Conservation (phyloP, 495 filamentous ascomycete genomes). For the Penicillium cinerascens region DNA sequence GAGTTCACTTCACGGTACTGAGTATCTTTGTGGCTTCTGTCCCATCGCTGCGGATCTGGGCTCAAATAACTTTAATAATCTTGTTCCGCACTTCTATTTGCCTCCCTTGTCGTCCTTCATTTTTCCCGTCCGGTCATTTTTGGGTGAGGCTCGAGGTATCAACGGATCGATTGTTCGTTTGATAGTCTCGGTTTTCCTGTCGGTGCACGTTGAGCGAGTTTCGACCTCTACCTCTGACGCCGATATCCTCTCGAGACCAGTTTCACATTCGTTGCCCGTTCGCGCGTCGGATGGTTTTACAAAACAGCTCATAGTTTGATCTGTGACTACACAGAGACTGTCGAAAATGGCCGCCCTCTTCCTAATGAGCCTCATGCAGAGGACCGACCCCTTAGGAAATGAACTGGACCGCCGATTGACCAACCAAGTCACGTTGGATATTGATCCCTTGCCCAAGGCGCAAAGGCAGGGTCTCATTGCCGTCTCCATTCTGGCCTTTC, state of each 20-base stretch:
- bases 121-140: conserved; percentile 4
- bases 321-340: background rate
- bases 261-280: background rate
- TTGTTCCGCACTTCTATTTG: background rate
- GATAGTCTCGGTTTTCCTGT: background rate
- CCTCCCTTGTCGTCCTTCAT: background rate
- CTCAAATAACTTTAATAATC: conserved; percentile 12
- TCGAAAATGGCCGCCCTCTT: conserved; percentile 25
- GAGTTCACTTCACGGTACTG: conserved; percentile 14
- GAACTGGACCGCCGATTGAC: conserved; percentile 23
- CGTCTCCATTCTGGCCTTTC: conserved; percentile 53
- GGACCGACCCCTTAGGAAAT: conserved; percentile 8
- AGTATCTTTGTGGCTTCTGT: conserved; percentile 2
- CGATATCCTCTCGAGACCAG: background rate
- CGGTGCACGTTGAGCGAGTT: background rate
- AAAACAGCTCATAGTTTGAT: background rate
- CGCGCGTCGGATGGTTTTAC: background rate
- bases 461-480: conserved; percentile 52
- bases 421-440: conserved; percentile 15
- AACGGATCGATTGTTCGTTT: background rate
- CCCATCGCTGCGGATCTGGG: conserved; percentile 7
- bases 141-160: conserved; percentile 3
- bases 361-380: conserved; percentile 19
- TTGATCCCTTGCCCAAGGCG: conserved; percentile 46
- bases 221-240: background rate